Conservation (phyloP, 495 filamentous ascomycete genomes). For the Aspergillus incahuasiensis region DNA sequence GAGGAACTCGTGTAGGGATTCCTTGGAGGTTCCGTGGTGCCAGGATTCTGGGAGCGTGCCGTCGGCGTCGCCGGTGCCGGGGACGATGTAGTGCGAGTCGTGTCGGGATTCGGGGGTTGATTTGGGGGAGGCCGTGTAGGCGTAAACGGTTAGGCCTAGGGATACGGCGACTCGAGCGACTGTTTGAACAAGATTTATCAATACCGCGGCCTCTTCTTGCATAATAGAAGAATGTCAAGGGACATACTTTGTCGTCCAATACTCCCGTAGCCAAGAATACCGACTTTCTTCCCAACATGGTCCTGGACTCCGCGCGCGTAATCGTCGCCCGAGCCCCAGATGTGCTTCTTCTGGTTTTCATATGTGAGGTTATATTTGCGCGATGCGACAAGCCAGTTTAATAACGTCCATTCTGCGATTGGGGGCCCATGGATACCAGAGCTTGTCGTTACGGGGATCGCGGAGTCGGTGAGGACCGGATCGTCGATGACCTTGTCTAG, state of each 20-base stretch:
- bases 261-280: slow-evolving; percentile 79
- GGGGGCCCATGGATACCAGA: slow-evolving; percentile 79
- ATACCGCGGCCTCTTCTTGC: background rate
- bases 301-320: slow-evolving; percentile 36
- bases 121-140: slow-evolving; percentile 67
- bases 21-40: slow-evolving; percentile 63
- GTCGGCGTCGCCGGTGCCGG: slow-evolving; percentile 72
- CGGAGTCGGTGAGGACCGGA: slow-evolving; percentile 59
- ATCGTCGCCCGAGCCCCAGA: slow-evolving; percentile 26
- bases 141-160: slow-evolving; percentile 76
- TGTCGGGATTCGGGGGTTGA: slow-evolving; percentile 49
- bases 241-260: slow-evolving; percentile 66
- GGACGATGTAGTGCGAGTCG: slow-evolving; percentile 65
- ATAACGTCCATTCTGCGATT: slow-evolving; percentile 71
- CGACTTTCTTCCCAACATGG: slow-evolving; percentile 54
- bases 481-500: slow-evolving; percentile 59
- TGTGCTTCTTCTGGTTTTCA: slow-evolving; percentile 37
- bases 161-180: slow-evolving; percentile 63
- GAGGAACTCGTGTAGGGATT: slow-evolving; percentile 61
- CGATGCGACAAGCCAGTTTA: slow-evolving; percentile 54
- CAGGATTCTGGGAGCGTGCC: slow-evolving; percentile 66
- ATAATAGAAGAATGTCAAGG: background rate
- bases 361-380: slow-evolving; percentile 48
- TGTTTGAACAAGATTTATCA: slow-evolving; percentile 6
- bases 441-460: slow-evolving; percentile 64